phyloP scores from a whole-genome alignment of 495 filamentous ascomycete genomes.

The Amniculicola lignicola region DNA sequence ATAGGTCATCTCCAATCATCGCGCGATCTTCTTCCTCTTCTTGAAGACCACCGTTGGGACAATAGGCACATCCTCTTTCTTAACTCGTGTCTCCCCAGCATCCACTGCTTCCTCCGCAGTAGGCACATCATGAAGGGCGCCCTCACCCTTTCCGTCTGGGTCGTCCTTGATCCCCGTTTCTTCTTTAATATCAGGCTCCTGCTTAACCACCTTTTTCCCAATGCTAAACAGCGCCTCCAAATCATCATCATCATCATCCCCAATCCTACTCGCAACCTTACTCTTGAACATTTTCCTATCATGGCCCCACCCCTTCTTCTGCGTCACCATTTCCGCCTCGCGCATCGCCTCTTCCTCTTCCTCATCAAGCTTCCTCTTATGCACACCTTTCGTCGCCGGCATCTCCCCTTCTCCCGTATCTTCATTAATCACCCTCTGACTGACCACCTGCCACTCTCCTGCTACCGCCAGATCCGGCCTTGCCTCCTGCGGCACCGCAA shows the following conservation, averaged over 20 bases:
- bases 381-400: constrained; percentile 50
- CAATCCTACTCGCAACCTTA: constrained; percentile 39
- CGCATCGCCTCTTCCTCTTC: constrained; percentile 64
- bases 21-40: constrained; percentile 30
- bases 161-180: neutral
- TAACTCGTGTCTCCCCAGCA: neutral
- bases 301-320: constrained; percentile 72
- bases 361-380: constrained; percentile 64
- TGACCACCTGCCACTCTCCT: constrained; percentile 83
- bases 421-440: constrained; percentile 44
- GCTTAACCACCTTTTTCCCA: constrained; percentile 32
- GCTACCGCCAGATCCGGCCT: constrained; percentile 77
- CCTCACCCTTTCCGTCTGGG: neutral
- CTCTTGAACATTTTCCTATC: constrained; percentile 64
- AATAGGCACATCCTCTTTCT: constrained; percentile 6
- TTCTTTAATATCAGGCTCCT: constrained; percentile 37
- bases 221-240: constrained; percentile 65
- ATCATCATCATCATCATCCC: constrained; percentile 50
- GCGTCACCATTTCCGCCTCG: constrained; percentile 55
- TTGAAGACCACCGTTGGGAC: constrained; percentile 29
- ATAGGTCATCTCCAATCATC: constrained; percentile 9
- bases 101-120: constrained; percentile 10
- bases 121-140: constrained; percentile 9
- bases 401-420: constrained; percentile 47
- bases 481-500: constrained; percentile 78